Conservation (phyloP, 768 basidiomycete genomes). For the Paxillus rubicundulus region DNA sequence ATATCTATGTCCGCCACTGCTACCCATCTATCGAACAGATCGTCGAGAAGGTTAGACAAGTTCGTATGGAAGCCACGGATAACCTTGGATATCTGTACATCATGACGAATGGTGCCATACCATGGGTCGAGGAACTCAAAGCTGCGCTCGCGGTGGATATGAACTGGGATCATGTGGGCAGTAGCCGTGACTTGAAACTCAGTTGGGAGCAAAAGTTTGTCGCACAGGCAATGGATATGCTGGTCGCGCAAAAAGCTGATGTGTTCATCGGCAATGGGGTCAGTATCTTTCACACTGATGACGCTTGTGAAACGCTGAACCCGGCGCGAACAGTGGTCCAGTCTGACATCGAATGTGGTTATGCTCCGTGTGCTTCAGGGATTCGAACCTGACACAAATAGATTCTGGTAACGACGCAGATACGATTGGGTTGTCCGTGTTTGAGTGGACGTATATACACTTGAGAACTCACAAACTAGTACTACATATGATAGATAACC, state of each 20-base stretch:
- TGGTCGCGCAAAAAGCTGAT: constrained; percentile 45
- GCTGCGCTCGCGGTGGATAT: constrained; percentile 28
- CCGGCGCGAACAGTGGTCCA: constrained; percentile 35
- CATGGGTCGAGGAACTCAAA: constrained; percentile 44
- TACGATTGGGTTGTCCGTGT: not conserved
- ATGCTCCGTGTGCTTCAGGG: constrained; percentile 36
- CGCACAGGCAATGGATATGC: constrained; percentile 50
- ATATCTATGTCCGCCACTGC: constrained; percentile 37
- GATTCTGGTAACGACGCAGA: constrained; percentile 35
- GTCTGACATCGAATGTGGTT: constrained; percentile 40
- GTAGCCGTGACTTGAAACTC: constrained; percentile 42
- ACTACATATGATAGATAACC: too few species aligned
- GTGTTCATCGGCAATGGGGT: constrained; percentile 56
- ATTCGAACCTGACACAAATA: constrained; percentile 27
- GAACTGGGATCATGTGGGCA: constrained; percentile 42
- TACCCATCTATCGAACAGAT: constrained; percentile 45
- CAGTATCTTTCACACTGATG: constrained; percentile 10
- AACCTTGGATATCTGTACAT: constrained; percentile 42
- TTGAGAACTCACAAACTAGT: not conserved
- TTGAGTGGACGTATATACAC: not conserved
- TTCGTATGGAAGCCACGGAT: constrained; percentile 24
- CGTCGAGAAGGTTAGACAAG: constrained; percentile 36
- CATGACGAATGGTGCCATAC: constrained; percentile 43
- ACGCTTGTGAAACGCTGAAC: constrained; percentile 1
- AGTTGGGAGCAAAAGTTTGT: constrained; percentile 43